phyloP scores from a whole-genome alignment of 208 protist species.

The Acanthamoeba castellanii region DNA sequence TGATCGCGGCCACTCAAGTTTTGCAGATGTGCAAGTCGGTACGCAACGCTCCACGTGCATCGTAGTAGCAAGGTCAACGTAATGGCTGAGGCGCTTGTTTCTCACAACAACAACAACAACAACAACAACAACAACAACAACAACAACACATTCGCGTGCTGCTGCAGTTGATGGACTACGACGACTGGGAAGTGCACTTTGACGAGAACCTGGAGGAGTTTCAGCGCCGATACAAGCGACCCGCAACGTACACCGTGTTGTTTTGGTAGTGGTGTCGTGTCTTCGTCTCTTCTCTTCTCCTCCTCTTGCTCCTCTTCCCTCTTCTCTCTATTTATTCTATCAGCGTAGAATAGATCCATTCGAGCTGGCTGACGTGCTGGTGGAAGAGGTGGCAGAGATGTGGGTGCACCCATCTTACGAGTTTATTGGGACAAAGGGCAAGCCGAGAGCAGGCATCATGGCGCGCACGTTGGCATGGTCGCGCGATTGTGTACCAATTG shows the following conservation, averaged over 20 bases:
- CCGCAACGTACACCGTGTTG: not conserved
- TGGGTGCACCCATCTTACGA: no score
- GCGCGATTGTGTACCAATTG: no score
- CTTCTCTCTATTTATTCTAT: not conserved
- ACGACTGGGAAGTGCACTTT: slow-evolving; percentile 65
- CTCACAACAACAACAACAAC: not conserved
- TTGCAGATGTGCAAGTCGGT: slow-evolving; percentile 69
- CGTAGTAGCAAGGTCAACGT: not conserved
- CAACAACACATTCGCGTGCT: not conserved
- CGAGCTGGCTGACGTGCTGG: no score
- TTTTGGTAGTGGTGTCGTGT: slow-evolving; percentile 3
- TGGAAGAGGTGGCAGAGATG: no score
- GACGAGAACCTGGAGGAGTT: slow-evolving; percentile 66
- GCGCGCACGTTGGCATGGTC: no score
- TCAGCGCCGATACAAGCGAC: slow-evolving; percentile 49
- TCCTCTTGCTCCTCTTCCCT: not conserved
- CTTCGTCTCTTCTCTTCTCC: not conserved
- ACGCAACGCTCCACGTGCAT: not conserved
- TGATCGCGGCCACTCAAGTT: slow-evolving; percentile 12
- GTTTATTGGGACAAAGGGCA: no score
- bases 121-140: no score
- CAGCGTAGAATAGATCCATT: no score
- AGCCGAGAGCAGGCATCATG: no score
- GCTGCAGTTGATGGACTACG: slow-evolving; percentile 23
- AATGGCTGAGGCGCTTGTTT: not conserved